Percentiles rank a stretch among this genome's conserved stretches.
Conservation (phyloP, 2,329 filamentous ascomycete genomes). For the Ceratocystis papillata region DNA sequence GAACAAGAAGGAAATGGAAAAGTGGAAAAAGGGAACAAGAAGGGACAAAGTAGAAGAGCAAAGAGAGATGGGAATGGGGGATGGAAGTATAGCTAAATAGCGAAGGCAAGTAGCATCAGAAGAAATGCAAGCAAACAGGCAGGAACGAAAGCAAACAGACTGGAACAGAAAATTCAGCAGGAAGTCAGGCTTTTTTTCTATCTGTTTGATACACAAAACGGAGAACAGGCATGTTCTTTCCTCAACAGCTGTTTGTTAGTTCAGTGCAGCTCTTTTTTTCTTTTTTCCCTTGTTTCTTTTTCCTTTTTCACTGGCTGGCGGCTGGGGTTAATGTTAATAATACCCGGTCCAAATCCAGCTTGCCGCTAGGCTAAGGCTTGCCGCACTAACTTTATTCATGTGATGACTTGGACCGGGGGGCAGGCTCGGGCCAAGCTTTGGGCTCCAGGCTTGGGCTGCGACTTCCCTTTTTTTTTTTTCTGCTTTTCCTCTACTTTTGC, state of each 20-base stretch:
- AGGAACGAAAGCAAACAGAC: not conserved
- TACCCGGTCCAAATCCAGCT: too few relatives aligned
- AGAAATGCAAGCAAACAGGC: not conserved
- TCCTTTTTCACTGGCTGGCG: not conserved
- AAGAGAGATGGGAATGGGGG: not conserved
- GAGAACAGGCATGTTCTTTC: too few relatives aligned
- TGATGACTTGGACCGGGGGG: not conserved
- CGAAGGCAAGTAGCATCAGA: slow-evolving; percentile 1
- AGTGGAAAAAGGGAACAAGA: not conserved
- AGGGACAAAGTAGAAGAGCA: not conserved
- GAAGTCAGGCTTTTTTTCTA: too few relatives aligned
- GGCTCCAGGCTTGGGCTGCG: not conserved
- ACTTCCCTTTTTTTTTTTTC: not conserved
- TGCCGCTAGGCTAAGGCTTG: not conserved
- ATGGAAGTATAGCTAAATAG: not conserved
- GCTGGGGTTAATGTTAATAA: too few relatives aligned
- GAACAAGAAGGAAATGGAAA: not conserved
- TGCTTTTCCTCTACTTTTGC: not conserved
- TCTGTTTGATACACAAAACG: too few relatives aligned
- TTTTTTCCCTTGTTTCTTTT: too few relatives aligned
- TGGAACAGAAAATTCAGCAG: too few relatives aligned
- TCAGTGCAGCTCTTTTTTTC: too few relatives aligned
- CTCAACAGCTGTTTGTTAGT: too few relatives aligned
- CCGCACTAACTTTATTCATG: slow-evolving; percentile 10
- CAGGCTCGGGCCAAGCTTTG: not conserved